A percentile compares a stretch with the other conserved stretches of the same genome.
phyloP scores from a whole-genome alignment of 2,329 filamentous ascomycete genomes.

The Sarocladium strictum region DNA sequence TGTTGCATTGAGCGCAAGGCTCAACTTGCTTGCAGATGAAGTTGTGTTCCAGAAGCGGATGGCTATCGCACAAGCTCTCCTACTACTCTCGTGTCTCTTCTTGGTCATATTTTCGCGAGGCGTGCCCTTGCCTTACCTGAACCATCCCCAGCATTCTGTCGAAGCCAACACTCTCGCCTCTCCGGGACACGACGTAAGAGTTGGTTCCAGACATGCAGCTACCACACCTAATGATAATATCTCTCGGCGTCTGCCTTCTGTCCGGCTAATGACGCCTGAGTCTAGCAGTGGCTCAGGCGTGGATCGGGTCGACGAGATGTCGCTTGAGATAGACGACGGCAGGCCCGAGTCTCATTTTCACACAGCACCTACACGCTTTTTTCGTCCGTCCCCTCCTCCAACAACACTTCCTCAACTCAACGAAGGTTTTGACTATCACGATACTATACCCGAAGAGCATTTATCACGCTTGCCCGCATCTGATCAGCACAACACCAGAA shows the following conservation, averaged over 20 bases:
- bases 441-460: background rate
- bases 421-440: background rate
- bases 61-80: conserved; percentile 83
- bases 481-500: conserved; percentile 11
- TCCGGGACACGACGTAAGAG: background rate
- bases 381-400: background rate
- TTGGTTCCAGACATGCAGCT: background rate
- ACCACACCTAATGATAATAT: background rate
- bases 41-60: conserved; percentile 83
- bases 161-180: background rate
- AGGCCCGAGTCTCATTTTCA: background rate
- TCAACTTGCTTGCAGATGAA: conserved; percentile 91
- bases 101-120: conserved; percentile 75
- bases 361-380: background rate
- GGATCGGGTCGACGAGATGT: background rate
- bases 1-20: conserved; percentile 69
- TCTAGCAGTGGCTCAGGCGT: background rate
- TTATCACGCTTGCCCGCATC: background rate
- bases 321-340: background rate
- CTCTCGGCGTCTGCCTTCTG: background rate
- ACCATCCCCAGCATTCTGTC: conserved; percentile 4
- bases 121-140: conserved; percentile 30
- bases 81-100: conserved; percentile 80
- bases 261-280: background rate
- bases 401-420: background rate